Conservation (phyloP, 306 rosid genomes). For the Benincasa hispida region DNA sequence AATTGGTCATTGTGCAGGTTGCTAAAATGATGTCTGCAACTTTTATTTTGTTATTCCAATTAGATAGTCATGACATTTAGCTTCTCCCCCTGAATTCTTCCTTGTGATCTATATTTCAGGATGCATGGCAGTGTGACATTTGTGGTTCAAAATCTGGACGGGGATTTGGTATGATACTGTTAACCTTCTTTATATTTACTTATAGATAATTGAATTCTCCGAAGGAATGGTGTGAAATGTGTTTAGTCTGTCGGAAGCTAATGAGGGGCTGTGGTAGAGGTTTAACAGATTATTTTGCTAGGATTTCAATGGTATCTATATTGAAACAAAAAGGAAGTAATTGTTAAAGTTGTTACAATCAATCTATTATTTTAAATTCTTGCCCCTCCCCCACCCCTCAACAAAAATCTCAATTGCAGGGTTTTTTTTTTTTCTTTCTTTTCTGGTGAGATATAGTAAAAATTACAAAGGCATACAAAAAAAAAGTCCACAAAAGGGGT, state of each 20-base stretch:
- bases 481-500: no score
- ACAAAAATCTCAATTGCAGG: not conserved
- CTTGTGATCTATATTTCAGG: constrained; percentile 15
- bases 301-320: not conserved
- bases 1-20: not conserved
- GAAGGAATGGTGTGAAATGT: not conserved
- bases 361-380: not conserved
- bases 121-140: constrained; percentile 24
- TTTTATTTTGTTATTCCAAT: not conserved
- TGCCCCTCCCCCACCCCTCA: not conserved
- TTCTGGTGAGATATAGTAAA: no score
- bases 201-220: not conserved
- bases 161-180: constrained; percentile 23
- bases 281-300: not conserved
- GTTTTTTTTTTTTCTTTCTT: not conserved
- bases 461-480: no score
- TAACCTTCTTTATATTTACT: not conserved
- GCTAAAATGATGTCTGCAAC: not conserved
- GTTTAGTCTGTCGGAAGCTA: not conserved
- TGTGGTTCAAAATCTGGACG: constrained; percentile 21
- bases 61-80: not conserved
- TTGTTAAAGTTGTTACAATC: not conserved
- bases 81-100: not conserved
- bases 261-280: not conserved
- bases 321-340: not conserved